Percentiles rank a stretch among this genome's conserved stretches.
Evolutionary conservation across 2,329 filamentous ascomycete genomes (phyloP).

Genomic region (Plectosphaerella cucumerina): DNA sequence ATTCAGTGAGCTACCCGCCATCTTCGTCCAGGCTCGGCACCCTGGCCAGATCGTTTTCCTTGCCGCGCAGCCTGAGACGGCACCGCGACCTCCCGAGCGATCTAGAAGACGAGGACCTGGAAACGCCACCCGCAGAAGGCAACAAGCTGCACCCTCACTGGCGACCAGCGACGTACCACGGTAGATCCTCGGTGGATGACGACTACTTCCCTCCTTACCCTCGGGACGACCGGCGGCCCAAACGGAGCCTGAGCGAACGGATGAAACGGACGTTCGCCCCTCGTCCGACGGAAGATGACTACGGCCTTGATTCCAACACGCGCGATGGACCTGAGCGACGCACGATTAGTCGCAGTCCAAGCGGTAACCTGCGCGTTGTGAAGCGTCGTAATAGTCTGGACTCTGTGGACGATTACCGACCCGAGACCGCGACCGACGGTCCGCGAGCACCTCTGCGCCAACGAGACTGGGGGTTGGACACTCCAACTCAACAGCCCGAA

Average conservation of each 20-base stretch:
- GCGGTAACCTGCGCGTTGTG: conserved; percentile 57
- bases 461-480: neutral
- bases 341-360: conserved; percentile 54
- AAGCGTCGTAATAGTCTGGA: conserved; percentile 45
- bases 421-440: conserved; percentile 20
- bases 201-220: conserved; percentile 33
- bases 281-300: conserved; percentile 43
- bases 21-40: conserved; percentile 35
- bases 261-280: conserved; percentile 59
- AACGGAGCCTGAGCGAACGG: conserved; percentile 46
- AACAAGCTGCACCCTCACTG: conserved; percentile 57
- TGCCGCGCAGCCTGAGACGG: conserved; percentile 32
- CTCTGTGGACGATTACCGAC: conserved; percentile 22
- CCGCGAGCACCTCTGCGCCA: conserved; percentile 23
- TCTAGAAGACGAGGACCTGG: neutral
- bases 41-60: conserved; percentile 47
- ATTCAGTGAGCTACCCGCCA: conserved; percentile 37
- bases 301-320: conserved; percentile 19
- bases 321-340: conserved; percentile 40
- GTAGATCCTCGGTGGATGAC: neutral
- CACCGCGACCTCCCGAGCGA: neutral
- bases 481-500: neutral
- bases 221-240: conserved; percentile 46
- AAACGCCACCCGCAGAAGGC: conserved; percentile 40
- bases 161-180: conserved; percentile 42